phyloP scores from a whole-genome alignment of 1,284 basidiomycete species.

The Ganoderma multipileum region DNA sequence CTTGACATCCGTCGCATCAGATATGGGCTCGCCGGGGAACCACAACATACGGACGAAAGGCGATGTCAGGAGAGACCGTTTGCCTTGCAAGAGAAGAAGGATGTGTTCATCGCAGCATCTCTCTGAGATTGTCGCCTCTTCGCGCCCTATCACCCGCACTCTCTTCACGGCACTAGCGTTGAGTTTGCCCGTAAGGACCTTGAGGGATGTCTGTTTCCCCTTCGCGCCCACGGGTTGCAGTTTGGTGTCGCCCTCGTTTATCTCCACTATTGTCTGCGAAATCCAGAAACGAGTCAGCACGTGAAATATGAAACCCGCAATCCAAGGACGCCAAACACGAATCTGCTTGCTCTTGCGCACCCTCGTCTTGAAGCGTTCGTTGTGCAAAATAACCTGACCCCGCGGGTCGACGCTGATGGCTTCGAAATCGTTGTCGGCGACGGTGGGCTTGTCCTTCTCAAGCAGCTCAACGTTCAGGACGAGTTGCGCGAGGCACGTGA shows the following conservation, averaged over 20 bases:
- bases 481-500: conserved; percentile 28
- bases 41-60: neutral
- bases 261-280: conserved; percentile 14
- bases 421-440: conserved; percentile 36
- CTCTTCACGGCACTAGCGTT: neutral
- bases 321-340: neutral
- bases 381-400: conserved; percentile 26
- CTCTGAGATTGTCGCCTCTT: conserved; percentile 8
- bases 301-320: neutral
- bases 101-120: conserved; percentile 7
- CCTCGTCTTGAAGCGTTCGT: conserved; percentile 34
- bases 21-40: neutral
- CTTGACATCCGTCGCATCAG: neutral
- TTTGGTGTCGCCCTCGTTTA: conserved; percentile 9
- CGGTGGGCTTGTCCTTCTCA: conserved; percentile 33
- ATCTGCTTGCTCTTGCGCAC: conserved; percentile 30
- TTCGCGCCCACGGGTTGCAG: neutral
- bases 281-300: neutral
- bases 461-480: conserved; percentile 33
- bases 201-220: conserved; percentile 7
- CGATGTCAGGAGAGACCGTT: neutral
- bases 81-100: conserved; percentile 7
- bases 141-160: conserved; percentile 16
- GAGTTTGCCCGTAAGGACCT: neutral
- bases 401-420: conserved; percentile 8